Conservation (phyloP, 1,139 yeast genomes). For the Hyphopichia pseudoburtonii region DNA sequence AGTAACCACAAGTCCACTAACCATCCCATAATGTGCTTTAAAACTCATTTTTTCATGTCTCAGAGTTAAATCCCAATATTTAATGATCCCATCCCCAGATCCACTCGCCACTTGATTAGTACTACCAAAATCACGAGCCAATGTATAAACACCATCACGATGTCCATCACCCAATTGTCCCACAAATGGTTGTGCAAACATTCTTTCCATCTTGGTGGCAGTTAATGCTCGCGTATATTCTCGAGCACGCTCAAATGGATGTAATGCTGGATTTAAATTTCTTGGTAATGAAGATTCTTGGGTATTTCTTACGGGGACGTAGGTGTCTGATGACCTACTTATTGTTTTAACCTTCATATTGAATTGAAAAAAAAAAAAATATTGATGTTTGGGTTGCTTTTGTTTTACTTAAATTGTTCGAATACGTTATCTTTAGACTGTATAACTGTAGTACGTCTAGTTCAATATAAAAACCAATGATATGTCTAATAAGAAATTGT, state of each 20-base stretch:
- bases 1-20: conserved; percentile 82
- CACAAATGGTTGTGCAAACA: conserved; percentile 97
- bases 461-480: too few relatives aligned
- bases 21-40: conserved; percentile 89
- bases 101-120: conserved; percentile 85
- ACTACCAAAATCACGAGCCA: conserved; percentile 74
- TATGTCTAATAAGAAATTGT: too few relatives aligned
- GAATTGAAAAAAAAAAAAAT: neutral
- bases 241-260: conserved; percentile 95
- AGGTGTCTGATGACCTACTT: conserved; percentile 84
- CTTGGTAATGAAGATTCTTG: conserved; percentile 88
- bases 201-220: conserved; percentile 91
- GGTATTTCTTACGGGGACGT: conserved; percentile 87
- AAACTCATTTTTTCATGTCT: conserved; percentile 74
- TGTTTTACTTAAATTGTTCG: too few relatives aligned
- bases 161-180: conserved; percentile 96
- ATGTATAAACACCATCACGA: conserved; percentile 88
- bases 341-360: conserved; percentile 84
- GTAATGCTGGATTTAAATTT: conserved; percentile 90
- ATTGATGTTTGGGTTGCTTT: neutral
- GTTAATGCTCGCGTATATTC: conserved; percentile 93
- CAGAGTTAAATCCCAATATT: conserved; percentile 84
- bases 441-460: too few relatives aligned
- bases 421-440: too few relatives aligned
- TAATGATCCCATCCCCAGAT: conserved; percentile 91